phyloP scores from a whole-genome alignment of 768 basidiomycete species.

The Leucogyrophana mollusca region DNA sequence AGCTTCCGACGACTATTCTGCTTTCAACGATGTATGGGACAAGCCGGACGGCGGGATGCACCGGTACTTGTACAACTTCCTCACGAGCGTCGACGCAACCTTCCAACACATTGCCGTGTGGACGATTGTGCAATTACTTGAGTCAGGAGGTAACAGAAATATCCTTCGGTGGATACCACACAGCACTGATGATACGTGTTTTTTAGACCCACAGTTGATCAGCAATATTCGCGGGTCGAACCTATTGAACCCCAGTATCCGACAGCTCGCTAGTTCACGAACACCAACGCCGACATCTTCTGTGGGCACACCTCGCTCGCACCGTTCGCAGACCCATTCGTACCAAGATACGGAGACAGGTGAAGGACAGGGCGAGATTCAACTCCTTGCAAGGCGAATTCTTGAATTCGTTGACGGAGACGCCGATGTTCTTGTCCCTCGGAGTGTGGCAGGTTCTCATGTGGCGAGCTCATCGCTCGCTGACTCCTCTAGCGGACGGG shows the following conservation, averaged over 20 bases:
- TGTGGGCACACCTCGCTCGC: constrained; percentile 69
- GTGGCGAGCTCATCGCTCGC: constrained; percentile 68
- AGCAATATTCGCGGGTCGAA: constrained; percentile 86
- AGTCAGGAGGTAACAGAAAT: constrained; percentile 74
- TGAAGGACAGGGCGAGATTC: constrained; percentile 91
- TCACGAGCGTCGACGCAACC: constrained; percentile 90
- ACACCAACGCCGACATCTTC: constrained; percentile 71
- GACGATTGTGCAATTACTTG: constrained; percentile 97
- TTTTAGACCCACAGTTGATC: constrained; percentile 79
- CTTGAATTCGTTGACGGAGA: constrained; percentile 85
- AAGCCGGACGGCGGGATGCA: constrained; percentile 98
- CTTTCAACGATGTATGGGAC: constrained; percentile 98
- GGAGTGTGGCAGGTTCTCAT: constrained; percentile 64
- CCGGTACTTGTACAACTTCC: constrained; percentile 89
- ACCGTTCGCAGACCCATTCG: constrained; percentile 66
- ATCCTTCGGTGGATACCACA: too few relatives aligned
- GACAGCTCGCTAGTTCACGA: constrained; percentile 72
- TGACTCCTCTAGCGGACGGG: constrained; percentile 53
- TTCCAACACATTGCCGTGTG: constrained; percentile 99
- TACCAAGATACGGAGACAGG: constrained; percentile 82
- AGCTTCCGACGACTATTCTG: constrained; percentile 85
- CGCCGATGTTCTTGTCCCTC: constrained; percentile 54
- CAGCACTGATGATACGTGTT: constrained; percentile 1
- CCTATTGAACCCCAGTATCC: constrained; percentile 83
- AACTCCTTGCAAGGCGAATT: constrained; percentile 79